phyloP scores from a whole-genome alignment of 1,284 basidiomycete species.

The Pterulicium gracile region DNA sequence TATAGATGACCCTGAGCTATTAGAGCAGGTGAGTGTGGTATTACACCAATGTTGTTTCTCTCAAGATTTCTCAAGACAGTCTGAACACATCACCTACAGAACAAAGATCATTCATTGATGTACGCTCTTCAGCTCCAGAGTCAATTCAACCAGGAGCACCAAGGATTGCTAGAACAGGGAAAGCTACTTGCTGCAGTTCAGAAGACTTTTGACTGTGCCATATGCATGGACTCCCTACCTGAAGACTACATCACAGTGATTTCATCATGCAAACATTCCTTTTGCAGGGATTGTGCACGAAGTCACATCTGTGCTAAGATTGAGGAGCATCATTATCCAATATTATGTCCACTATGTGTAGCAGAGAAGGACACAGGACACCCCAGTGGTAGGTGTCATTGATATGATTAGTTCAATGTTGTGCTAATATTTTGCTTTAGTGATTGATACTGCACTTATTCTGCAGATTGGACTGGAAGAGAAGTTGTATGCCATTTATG shows the following conservation, averaged over 20 bases:
- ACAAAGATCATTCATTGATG: conserved; percentile 13
- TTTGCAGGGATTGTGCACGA: conserved; percentile 44
- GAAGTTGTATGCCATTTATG: conserved; percentile 32
- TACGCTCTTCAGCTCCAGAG: conserved; percentile 30
- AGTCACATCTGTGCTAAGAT: conserved; percentile 35
- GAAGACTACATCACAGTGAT: conserved; percentile 35
- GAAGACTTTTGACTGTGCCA: conserved; percentile 36
- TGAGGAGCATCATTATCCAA: conserved; percentile 43
- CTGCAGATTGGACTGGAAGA: conserved; percentile 39
- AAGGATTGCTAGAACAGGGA: conserved; percentile 24
- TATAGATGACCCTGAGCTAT: too few relatives aligned
- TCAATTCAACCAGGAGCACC: conserved; percentile 35
- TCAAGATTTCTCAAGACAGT: too few relatives aligned
- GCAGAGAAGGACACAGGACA: conserved; percentile 14
- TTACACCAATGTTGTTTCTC: too few relatives aligned
- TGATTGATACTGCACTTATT: conserved; percentile 28
- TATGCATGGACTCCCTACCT: conserved; percentile 43
- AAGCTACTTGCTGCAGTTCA: conserved; percentile 21
- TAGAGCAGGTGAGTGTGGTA: too few relatives aligned
- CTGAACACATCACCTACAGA: too few relatives aligned
- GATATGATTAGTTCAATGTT: too few relatives aligned
- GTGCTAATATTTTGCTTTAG: too few relatives aligned
- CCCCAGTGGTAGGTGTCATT: too few relatives aligned
- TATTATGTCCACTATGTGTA: conserved; percentile 48
- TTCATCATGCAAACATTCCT: conserved; percentile 37